Conservation (phyloP, 2,329 filamentous ascomycete species). For the Zalaria obscura region DNA sequence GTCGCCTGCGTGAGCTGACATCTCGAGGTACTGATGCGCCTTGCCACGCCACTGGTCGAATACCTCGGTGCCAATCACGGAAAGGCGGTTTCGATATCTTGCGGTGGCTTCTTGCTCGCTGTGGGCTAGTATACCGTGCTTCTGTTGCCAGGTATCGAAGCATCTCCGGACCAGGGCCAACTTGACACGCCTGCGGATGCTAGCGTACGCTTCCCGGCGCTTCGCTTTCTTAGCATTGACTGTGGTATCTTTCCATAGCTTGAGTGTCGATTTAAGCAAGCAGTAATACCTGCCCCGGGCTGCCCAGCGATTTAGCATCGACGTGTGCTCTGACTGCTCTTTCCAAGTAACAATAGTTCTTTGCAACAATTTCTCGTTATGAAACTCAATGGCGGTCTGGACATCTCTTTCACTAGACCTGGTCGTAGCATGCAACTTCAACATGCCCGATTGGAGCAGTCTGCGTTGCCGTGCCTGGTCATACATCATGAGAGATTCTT, state of each 20-base stretch:
- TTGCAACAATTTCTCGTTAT: conserved; percentile 25
- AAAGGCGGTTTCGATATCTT: conserved; percentile 19
- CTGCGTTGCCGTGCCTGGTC: conserved; percentile 13
- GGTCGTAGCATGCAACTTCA: conserved; percentile 13
- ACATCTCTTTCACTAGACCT: conserved; percentile 19
- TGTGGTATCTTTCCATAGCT: conserved; percentile 36
- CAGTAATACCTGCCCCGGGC: conserved; percentile 43
- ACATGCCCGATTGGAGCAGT: conserved; percentile 12
- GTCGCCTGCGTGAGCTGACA: conserved; percentile 18
- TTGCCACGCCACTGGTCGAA: conserved; percentile 24
- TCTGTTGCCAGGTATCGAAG: conserved; percentile 24
- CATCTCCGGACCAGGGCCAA: conserved; percentile 34
- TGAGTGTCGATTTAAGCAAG: conserved; percentile 33
- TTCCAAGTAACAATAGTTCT: conserved; percentile 21
- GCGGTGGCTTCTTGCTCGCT: conserved; percentile 26
- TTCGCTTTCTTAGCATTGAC: conserved; percentile 36
- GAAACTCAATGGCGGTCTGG: conserved; percentile 25
- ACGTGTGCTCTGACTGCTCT: conserved; percentile 25
- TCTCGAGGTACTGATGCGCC: conserved; percentile 8
- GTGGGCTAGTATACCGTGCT: conserved; percentile 16
- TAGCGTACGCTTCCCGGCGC: conserved; percentile 41
- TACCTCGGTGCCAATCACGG: conserved; percentile 14
- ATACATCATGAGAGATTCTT: conserved; percentile 9
- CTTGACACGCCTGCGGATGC: conserved; percentile 39
- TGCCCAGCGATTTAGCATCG: conserved; percentile 37